phyloP scores from a whole-genome alignment of 169 alveolate species.

The Eimeria acervulina region DNA sequence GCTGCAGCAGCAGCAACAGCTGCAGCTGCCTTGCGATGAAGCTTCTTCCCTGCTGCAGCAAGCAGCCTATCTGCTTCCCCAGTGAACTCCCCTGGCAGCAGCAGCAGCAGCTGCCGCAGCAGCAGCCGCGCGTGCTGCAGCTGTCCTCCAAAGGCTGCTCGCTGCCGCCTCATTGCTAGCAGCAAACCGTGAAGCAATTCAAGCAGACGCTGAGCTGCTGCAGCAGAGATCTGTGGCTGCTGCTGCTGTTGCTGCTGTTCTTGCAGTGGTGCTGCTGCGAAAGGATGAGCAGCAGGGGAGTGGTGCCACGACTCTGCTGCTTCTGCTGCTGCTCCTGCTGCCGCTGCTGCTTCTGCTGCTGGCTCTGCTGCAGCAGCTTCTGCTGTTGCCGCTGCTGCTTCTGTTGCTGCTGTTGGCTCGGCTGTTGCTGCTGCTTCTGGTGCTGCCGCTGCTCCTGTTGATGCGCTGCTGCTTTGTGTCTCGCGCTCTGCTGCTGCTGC shows the following conservation, averaged over 20 bases:
- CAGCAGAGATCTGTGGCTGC: constrained; percentile 4
- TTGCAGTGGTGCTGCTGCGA: background rate
- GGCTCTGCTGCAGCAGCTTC: background rate
- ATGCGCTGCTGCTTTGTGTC: background rate
- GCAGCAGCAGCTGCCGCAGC: constrained; percentile 32
- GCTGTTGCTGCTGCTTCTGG: background rate
- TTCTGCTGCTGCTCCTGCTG: constrained; percentile 9
- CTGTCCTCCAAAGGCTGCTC: constrained; percentile 45
- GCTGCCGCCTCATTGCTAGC: constrained; percentile 42
- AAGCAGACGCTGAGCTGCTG: background rate
- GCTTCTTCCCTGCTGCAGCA: background rate
- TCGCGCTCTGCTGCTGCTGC: constrained; percentile 5
- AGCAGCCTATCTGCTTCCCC: constrained; percentile 17
- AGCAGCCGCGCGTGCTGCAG: constrained; percentile 4
- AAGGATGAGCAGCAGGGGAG: background rate
- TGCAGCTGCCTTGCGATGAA: background rate
- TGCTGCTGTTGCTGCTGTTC: background rate
- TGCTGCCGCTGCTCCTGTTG: background rate
- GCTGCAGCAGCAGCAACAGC: constrained; percentile 2
- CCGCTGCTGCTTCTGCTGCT: background rate
- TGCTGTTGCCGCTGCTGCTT: background rate
- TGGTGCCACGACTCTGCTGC: background rate
- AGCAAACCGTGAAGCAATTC: constrained; percentile 25
- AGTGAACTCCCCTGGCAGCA: constrained; percentile 21
- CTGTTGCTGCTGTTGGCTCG: background rate